Evolutionary conservation across 2,329 filamentous ascomycete genomes (phyloP), one percentile per base, ranked within the genome.

Genomic region (Lizonia empirigonia): DNA sequence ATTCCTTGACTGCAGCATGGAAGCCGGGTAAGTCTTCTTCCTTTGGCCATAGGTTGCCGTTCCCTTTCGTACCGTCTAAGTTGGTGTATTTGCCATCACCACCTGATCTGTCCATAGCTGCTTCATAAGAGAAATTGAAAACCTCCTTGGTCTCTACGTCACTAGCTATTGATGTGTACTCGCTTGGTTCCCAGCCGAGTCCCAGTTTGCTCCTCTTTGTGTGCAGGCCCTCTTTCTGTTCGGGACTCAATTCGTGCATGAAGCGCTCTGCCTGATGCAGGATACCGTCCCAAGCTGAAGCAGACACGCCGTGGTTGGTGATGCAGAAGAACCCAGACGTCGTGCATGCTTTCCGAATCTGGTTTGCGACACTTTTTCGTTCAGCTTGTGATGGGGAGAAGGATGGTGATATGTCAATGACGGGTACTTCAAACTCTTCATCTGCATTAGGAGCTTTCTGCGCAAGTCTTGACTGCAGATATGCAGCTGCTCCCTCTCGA

Each of bases 91-190:
- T 50, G 4, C 74, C 74, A 64, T 78, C 75, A 12, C 75, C 74
- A 4, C 74, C 74, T 1, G 62, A 71, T 2, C 60, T 64, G 47
- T 77, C 76, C 5, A 77, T 62, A 7, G 57, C 66, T 16, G 58
- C 62, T 56, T 77, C 75, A 46, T 78, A 78, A 6, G 73, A 70
- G 60, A 71, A 76, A 41, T 77, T 77, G 60, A 76, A 77, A 2
- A 68, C 72, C 44, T 77, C 72, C 48, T 77, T 77, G 0, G 70
- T 71, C 58, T 77, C 74, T 13, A 67, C 56, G 26, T 70, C 71
- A 10, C 74, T 73, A 10, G 74, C 74, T 15, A 76, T 68, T 8
- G 69, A 74, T 0, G 74, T 76, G 44, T 69, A 75, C 35, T 74
- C 71, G 23, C 70, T 67, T 3, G 74, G 74, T 53, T 77, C 75